phyloP scores from a whole-genome alignment of 805 yeast genomes.

The Ogataea allantospora region DNA sequence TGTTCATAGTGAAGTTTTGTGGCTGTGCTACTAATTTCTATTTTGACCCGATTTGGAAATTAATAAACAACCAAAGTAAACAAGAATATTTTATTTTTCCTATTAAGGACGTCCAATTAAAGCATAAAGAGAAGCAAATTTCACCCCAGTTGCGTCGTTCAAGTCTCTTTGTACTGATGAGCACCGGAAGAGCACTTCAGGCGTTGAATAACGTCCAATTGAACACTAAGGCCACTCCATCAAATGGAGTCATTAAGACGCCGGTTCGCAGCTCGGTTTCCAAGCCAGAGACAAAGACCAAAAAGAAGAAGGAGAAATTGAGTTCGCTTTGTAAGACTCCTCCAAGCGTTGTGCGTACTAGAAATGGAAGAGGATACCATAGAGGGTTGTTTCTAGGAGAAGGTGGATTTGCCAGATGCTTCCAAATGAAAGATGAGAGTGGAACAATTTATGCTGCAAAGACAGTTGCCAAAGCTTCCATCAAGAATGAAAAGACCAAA shows the following conservation, averaged over 20 bases:
- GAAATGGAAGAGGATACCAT: constrained; percentile 83
- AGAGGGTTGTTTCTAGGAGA: constrained; percentile 92
- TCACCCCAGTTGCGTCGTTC: constrained; percentile 9
- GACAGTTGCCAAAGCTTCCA: constrained; percentile 94
- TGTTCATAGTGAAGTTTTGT: constrained; percentile 1
- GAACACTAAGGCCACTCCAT: constrained; percentile 41
- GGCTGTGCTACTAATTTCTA: constrained; percentile 1
- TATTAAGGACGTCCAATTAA: constrained; percentile 13
- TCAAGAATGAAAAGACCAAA: constrained; percentile 86
- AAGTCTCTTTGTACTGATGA: constrained; percentile 20
- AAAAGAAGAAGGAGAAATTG: constrained; percentile 83
- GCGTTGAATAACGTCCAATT: constrained; percentile 53
- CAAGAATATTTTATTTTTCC: constrained; percentile 16
- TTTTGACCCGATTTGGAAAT: constrained; percentile 14
- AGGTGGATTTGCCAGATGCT: constrained; percentile 98
- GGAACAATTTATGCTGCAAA: constrained; percentile 94
- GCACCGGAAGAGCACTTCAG: constrained; percentile 45
- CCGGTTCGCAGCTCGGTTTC: constrained; percentile 41
- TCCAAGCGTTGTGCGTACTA: constrained; percentile 85
- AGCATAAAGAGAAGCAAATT: constrained; percentile 14
- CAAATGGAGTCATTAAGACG: constrained; percentile 31
- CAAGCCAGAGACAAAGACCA: constrained; percentile 34
- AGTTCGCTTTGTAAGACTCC: constrained; percentile 95
- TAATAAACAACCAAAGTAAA: constrained; percentile 17
- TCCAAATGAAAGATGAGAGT: constrained; percentile 88